A percentile compares a stretch with the other conserved stretches of the same genome.
Conservation (phyloP, 495 filamentous ascomycete species). For the Penicillium nucicola region DNA sequence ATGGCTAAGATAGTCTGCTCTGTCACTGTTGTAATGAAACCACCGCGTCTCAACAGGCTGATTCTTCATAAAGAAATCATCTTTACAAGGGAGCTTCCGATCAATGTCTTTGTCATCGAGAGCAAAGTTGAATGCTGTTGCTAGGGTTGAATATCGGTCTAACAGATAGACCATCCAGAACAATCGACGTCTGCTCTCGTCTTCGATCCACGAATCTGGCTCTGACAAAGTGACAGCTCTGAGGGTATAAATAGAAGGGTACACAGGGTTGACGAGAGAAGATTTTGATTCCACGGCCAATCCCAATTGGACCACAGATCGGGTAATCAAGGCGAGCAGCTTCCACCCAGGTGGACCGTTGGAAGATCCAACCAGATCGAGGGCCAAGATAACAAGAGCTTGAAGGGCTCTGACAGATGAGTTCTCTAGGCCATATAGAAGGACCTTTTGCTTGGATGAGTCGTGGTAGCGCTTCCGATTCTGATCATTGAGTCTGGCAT, state of each 20-base stretch:
- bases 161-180: slow-evolving; percentile 94
- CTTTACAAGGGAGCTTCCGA: slow-evolving; percentile 77
- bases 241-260: slow-evolving; percentile 79
- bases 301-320: slow-evolving; percentile 81
- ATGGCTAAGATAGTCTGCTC: slow-evolving; percentile 61
- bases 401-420: slow-evolving; percentile 84
- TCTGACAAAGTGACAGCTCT: slow-evolving; percentile 79
- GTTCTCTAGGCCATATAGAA: slow-evolving; percentile 81
- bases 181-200: slow-evolving; percentile 74
- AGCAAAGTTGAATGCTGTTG: slow-evolving; percentile 87
- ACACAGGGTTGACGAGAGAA: slow-evolving; percentile 67
- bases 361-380: slow-evolving; percentile 74
- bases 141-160: slow-evolving; percentile 83
- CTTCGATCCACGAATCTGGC: slow-evolving; percentile 80
- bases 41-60: slow-evolving; percentile 79
- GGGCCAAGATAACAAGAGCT: slow-evolving; percentile 76
- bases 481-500: slow-evolving; percentile 66
- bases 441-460: slow-evolving; percentile 77
- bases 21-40: slow-evolving; percentile 57
- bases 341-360: slow-evolving; percentile 90
- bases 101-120: slow-evolving; percentile 86
- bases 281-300: slow-evolving; percentile 77
- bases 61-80: slow-evolving; percentile 81
- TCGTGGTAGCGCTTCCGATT: slow-evolving; percentile 70
- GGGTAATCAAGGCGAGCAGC: slow-evolving; percentile 78